phyloP scores from a whole-genome alignment of 441 rosid genomes.

The Arabidopsis lyrata region DNA sequence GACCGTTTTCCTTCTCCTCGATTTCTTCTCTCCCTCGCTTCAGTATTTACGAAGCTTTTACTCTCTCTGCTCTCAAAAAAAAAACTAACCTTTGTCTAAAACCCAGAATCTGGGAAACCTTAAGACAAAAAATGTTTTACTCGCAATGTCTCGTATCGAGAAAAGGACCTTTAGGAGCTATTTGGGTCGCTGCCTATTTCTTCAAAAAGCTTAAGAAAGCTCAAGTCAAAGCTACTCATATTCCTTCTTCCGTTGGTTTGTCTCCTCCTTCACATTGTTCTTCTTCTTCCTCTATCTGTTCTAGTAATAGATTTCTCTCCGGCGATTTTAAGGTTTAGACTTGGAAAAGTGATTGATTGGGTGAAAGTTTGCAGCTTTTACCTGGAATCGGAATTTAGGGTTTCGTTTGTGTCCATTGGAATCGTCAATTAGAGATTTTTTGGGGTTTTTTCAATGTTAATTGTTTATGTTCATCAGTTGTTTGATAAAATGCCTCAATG shows the following conservation, averaged over 20 bases:
- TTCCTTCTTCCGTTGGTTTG: constrained; percentile 83
- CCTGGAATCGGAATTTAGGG: constrained; percentile 33
- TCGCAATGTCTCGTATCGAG: constrained; percentile 65
- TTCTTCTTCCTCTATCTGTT: background rate
- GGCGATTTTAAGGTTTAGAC: constrained; percentile 11
- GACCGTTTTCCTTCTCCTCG: constrained; percentile 37
- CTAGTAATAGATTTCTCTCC: background rate
- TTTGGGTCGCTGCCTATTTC: constrained; percentile 92
- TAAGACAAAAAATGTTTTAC: constrained; percentile 53
- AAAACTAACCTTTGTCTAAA: background rate
- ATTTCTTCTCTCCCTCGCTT: constrained; percentile 37
- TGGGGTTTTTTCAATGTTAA: background rate
- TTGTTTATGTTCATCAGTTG: constrained; percentile 25
- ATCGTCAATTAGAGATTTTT: background rate
- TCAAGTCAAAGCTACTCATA: constrained; percentile 70
- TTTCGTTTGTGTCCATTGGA: constrained; percentile 14
- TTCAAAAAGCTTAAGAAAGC: constrained; percentile 75
- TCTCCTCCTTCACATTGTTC: constrained; percentile 36
- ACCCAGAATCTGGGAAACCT: constrained; percentile 10
- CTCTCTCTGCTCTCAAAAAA: constrained; percentile 1
- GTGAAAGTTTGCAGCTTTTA: constrained; percentile 9
- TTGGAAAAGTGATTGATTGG: background rate
- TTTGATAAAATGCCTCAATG: constrained; percentile 31
- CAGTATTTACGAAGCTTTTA: constrained; percentile 33
- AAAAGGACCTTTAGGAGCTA: constrained; percentile 69